Evolutionary conservation across 805 yeast genomes (phyloP), one percentile per base, ranked within the genome.

Genomic region (Pichia californica): DNA sequence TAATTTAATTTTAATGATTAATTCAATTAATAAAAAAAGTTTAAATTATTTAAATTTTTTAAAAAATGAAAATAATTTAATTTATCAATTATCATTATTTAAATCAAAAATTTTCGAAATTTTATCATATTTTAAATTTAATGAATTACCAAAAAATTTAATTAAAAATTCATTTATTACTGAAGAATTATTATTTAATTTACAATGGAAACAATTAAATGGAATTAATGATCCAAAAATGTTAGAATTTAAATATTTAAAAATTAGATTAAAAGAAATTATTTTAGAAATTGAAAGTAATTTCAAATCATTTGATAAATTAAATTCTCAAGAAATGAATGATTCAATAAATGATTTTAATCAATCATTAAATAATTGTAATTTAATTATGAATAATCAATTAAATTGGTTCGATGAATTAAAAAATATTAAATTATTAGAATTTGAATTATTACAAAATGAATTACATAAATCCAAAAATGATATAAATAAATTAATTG

Each of bases 151-250:
- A 2, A 58, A 57, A 36, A 41, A 45, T 19, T 49, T 56, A 46
- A 31, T 44, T 18, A 35, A 32, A 16, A 32, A n/a, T 6, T 43
- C 50, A 25, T 56, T 52, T 41, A 58, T 52, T 10, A 44, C 61
- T 2, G 63, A 58, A 47, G 64, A 64, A 36, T 49, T 67, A 30
- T 57, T 74, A 15, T 80, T 72, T 56, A 63, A 71, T 9, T 64
- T 88, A 36, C 74, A 95, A 51, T 72, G 87, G 74, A 88, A 87
- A 58, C 79, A 93, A 4, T 86, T 83, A 66, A 75, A 82, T 19
- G 74, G 88, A 0, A 82, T 88, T 18, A 95, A 94, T 0, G 78
- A 79, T 10, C 96, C 96, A 1, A 72, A 70, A 25, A 54, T 77
- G 33, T 88, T 91, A 3, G 56, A 68, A 0, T 80, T 63, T 51